phyloP scores from a whole-genome alignment of 2,329 filamentous ascomycete genomes.

The Talaromyces sp. region DNA sequence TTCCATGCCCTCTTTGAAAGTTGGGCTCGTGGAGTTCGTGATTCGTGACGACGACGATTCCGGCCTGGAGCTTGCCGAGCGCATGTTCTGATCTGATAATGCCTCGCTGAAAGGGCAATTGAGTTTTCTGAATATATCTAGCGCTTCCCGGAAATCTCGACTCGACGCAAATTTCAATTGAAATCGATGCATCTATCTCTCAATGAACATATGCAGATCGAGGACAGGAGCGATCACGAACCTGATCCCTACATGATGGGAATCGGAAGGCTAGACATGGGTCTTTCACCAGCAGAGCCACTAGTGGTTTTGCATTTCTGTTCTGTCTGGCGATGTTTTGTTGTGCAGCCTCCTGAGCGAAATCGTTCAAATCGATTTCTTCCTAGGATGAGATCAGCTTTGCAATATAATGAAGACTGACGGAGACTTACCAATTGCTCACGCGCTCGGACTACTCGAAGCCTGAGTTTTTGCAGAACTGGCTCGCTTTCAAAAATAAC shows the following conservation, averaged over 20 bases:
- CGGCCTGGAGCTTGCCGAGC: constrained; percentile 22
- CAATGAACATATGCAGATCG: constrained; percentile 18
- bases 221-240: constrained; percentile 16
- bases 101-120: constrained; percentile 45
- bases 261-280: constrained; percentile 49
- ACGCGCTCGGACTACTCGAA: constrained; percentile 36
- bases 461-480: constrained; percentile 24
- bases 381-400: constrained; percentile 32
- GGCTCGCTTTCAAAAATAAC: constrained; percentile 35
- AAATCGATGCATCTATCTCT: constrained; percentile 42
- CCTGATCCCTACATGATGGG: constrained; percentile 31
- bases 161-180: constrained; percentile 44
- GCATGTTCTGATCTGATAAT: constrained; percentile 25
- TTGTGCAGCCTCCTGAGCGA: constrained; percentile 27
- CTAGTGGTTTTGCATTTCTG: constrained; percentile 27
- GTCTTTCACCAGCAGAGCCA: constrained; percentile 43
- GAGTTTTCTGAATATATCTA: constrained; percentile 41
- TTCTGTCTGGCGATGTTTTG: constrained; percentile 22
- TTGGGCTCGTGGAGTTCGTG: constrained; percentile 5
- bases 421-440: constrained; percentile 35
- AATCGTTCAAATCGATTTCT: constrained; percentile 38
- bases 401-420: background rate
- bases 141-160: constrained; percentile 40
- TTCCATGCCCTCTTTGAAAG: background rate
- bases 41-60: constrained; percentile 29